Evolutionary conservation across 1,139 yeast species (phyloP).

Genomic region (Lizanozyma gosingica): DNA sequence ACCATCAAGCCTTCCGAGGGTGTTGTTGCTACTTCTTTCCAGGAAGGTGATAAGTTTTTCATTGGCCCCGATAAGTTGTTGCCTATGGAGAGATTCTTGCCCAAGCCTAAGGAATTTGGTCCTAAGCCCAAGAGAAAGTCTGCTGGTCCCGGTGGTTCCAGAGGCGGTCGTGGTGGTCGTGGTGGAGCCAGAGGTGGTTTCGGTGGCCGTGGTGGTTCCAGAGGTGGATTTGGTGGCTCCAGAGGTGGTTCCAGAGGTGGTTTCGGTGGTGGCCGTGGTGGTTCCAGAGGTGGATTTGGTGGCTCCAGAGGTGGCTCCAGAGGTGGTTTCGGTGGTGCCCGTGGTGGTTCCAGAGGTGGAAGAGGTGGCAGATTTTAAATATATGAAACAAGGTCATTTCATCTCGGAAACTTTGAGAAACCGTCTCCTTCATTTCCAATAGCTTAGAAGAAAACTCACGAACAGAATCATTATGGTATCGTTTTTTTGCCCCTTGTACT

Average conservation of each 20-base stretch:
- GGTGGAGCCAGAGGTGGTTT: conserved; percentile 42
- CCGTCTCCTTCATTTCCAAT: too few relatives aligned
- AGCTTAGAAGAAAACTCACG: too few relatives aligned
- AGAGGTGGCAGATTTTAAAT: conserved; percentile 29
- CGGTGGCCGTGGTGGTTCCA: conserved; percentile 27
- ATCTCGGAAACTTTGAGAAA: not conserved
- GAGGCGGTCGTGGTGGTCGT: conserved; percentile 19
- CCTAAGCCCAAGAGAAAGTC: conserved; percentile 74
- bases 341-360: conserved; percentile 26
- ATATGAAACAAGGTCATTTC: not conserved
- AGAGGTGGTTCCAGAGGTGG: conserved; percentile 38
- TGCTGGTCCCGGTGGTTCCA: conserved; percentile 29
- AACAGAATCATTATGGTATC: not conserved
- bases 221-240: conserved; percentile 26
- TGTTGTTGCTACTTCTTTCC: conserved; percentile 86
- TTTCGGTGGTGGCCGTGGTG: conserved; percentile 30
- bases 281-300: conserved; percentile 29
- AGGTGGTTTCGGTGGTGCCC: conserved; percentile 38
- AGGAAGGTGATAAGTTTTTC: conserved; percentile 90
- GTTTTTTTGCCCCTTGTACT: not conserved
- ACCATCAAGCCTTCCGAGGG: conserved; percentile 96
- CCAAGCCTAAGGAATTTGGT: conserved; percentile 76
- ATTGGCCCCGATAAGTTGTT: conserved; percentile 92
- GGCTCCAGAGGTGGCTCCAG: conserved; percentile 31
- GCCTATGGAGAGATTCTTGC: conserved; percentile 92